Evolutionary conservation across 2,329 filamentous ascomycete genomes (phyloP).

Genomic region (Pseudocercospora vitis): DNA sequence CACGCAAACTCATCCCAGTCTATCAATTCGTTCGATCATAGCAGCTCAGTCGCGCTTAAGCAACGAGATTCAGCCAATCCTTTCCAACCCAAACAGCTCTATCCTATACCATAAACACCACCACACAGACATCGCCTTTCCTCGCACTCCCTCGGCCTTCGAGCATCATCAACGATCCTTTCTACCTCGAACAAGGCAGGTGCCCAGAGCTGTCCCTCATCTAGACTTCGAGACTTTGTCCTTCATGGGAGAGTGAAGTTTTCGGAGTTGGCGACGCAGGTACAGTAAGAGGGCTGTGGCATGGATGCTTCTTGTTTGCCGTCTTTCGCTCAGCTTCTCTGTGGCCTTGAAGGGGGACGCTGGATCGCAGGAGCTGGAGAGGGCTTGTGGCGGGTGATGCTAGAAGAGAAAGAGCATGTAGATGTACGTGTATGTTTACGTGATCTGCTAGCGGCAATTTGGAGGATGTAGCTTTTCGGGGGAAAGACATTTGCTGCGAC

Average conservation of each 20-base stretch:
- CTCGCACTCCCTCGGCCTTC: constrained; percentile 64
- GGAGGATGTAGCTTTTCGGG: too few relatives aligned
- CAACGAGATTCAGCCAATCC: constrained; percentile 44
- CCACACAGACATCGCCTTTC: constrained; percentile 67
- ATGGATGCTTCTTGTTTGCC: constrained; percentile 68
- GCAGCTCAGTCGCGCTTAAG: constrained; percentile 46
- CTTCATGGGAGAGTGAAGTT: constrained; percentile 63
- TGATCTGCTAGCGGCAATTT: too few relatives aligned
- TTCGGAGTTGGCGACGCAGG: constrained; percentile 58
- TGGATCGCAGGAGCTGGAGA: too few relatives aligned
- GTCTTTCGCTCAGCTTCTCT: constrained; percentile 61
- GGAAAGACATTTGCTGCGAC: too few relatives aligned
- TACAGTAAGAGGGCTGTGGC: constrained; percentile 57
- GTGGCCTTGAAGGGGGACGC: constrained; percentile 69
- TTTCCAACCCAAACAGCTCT: constrained; percentile 53
- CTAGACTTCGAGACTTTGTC: constrained; percentile 63
- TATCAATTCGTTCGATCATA: constrained; percentile 49
- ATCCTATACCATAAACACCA: constrained; percentile 65
- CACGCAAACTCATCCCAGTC: constrained; percentile 43
- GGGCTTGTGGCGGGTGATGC: too few relatives aligned
- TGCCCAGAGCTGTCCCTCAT: constrained; percentile 62
- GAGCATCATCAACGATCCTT: constrained; percentile 62
- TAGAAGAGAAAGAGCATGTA: too few relatives aligned
- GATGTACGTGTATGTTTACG: too few relatives aligned
- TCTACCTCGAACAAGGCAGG: constrained; percentile 65